Conservation (phyloP, 306 rosid species). For the Castanopsis chinensis region DNA sequence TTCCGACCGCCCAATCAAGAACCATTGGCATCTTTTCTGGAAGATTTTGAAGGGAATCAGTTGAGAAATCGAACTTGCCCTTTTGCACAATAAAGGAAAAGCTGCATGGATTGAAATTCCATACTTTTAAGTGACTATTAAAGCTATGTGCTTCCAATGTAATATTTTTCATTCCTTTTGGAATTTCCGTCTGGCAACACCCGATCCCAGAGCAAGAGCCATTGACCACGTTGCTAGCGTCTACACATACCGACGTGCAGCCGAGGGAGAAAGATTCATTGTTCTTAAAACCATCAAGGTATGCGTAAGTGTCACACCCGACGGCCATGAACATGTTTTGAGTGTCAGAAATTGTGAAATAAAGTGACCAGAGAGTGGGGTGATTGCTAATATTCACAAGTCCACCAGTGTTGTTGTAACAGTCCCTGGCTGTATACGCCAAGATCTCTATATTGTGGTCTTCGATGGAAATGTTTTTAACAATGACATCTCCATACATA, state of each 20-base stretch:
- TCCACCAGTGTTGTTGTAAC: no score
- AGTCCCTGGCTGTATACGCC: no score
- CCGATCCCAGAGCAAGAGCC: slow-evolving; percentile 5
- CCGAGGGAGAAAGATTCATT: background rate
- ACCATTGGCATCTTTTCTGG: background rate
- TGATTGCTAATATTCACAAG: no score
- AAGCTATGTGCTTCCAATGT: background rate
- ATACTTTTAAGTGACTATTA: fast-evolving
- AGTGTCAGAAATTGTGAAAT: no score
- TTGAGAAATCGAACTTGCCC: background rate
- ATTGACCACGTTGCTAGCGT: no score
- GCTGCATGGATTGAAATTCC: background rate
- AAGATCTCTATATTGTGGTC: no score
- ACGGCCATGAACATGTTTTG: no score
- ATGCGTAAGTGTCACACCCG: no score
- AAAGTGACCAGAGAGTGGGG: no score
- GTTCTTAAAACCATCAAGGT: no score
- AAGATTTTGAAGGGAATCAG: background rate
- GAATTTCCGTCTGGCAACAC: slow-evolving; percentile 5
- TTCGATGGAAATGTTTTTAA: no score
- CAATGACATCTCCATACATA: no score
- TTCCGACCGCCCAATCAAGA: background rate
- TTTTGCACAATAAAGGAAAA: background rate
- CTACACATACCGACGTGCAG: background rate
- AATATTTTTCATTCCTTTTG: background rate